Conservation (phyloP, 2,329 filamentous ascomycete species). For the Aureobasidium uvarum region DNA sequence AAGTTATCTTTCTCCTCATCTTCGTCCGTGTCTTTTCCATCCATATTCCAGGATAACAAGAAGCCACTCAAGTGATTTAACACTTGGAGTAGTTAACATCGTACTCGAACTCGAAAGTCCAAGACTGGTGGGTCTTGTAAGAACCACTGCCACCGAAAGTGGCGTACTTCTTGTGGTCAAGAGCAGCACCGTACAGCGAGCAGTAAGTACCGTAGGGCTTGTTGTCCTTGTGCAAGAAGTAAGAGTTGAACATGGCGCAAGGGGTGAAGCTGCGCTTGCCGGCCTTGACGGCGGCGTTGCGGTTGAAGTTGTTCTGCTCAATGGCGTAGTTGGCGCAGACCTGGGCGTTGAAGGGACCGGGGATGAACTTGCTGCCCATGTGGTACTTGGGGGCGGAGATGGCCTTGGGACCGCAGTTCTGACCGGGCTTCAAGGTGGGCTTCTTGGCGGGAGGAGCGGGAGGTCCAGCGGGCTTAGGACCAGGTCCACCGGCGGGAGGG, state of each 20-base stretch:
- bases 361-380: slow-evolving; percentile 33
- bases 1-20: not conserved
- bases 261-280: slow-evolving; percentile 25
- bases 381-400: slow-evolving; percentile 27
- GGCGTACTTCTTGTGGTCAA: slow-evolving; percentile 26
- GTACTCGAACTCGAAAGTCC: slow-evolving; percentile 21
- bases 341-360: slow-evolving; percentile 32
- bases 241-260: slow-evolving; percentile 32
- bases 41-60: not conserved
- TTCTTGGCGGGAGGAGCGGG: slow-evolving; percentile 9
- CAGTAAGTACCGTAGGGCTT: slow-evolving; percentile 32
- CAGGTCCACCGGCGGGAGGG: not conserved
- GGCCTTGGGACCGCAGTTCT: slow-evolving; percentile 30
- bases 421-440: slow-evolving; percentile 30
- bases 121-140: slow-evolving; percentile 26
- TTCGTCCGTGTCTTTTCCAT: not conserved
- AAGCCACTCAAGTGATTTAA: not conserved
- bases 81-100: not conserved
- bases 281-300: slow-evolving; percentile 26
- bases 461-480: not conserved
- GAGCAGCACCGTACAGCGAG: slow-evolving; percentile 31
- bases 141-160: slow-evolving; percentile 25
- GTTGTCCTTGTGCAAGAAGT: slow-evolving; percentile 31
- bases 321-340: slow-evolving; percentile 33
- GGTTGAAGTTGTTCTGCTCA: slow-evolving; percentile 30